phyloP scores from a whole-genome alignment of 352 stramenopile species.

The Paralagenidium karlingii region DNA sequence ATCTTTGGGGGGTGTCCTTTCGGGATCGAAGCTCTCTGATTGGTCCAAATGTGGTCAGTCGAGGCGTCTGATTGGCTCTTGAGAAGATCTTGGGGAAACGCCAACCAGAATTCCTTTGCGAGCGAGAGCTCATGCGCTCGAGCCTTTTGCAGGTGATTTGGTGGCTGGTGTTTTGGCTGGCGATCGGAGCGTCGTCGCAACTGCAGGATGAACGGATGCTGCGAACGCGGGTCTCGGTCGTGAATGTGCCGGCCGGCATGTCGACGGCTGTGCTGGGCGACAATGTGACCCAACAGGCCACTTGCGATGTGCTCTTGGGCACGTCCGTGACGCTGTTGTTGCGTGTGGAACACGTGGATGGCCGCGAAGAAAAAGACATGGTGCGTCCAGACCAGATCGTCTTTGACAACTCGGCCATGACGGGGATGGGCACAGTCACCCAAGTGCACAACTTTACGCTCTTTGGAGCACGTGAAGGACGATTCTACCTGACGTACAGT shows the following conservation, averaged over 20 bases:
- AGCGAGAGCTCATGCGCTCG: background rate
- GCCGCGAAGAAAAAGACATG: too few relatives aligned
- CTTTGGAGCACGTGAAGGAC: conserved; percentile 15
- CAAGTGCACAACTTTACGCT: conserved; percentile 29
- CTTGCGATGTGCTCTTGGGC: conserved; percentile 21
- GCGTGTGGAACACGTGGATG: too few relatives aligned
- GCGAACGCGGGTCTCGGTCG: conserved; percentile 6
- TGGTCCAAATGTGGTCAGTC: background rate
- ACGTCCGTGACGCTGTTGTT: too few relatives aligned
- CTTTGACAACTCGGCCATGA: conserved; percentile 9
- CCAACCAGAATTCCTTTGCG: background rate
- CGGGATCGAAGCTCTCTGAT: too few relatives aligned
- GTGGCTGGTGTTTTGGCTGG: background rate
- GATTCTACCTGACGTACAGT: conserved; percentile 47
- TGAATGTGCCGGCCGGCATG: conserved; percentile 39
- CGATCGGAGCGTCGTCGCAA: background rate
- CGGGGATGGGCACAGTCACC: too few relatives aligned
- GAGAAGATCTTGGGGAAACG: conserved; percentile 3
- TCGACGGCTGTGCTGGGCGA: conserved; percentile 26
- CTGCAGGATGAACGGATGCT: background rate
- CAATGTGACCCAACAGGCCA: conserved; percentile 23
- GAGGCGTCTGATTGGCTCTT: conserved; percentile 5
- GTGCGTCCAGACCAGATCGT: too few relatives aligned
- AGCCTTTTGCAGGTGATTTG: background rate
- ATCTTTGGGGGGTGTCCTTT: too few relatives aligned